Conservation (phyloP, 345 rosid genomes). For the Arabis alpina region DNA sequence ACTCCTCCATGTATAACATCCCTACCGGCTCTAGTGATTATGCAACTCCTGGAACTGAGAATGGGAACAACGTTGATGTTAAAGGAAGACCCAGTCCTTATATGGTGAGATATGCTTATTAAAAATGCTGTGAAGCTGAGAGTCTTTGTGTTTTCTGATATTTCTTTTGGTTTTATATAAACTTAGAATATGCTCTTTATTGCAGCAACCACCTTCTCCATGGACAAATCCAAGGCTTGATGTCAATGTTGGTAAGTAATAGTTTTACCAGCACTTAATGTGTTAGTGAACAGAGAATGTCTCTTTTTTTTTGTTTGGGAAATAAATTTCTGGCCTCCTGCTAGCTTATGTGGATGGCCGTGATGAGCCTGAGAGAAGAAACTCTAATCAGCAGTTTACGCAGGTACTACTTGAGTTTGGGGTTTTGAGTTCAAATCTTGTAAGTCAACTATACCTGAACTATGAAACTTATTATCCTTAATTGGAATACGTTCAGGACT, state of each 20-base stretch:
- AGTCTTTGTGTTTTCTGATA: neutral
- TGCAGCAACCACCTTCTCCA: slow-evolving; percentile 88
- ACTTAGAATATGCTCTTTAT: slow-evolving; percentile 25
- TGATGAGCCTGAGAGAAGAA: slow-evolving; percentile 82
- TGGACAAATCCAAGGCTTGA: slow-evolving; percentile 90
- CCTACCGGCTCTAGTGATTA: slow-evolving; percentile 89
- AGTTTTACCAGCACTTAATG: slow-evolving; percentile 13
- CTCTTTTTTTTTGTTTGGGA: slow-evolving; percentile 27
- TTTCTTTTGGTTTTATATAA: neutral
- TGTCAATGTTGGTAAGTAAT: slow-evolving; percentile 93
- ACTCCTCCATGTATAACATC: slow-evolving; percentile 82
- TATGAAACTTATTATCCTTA: slow-evolving; percentile 24
- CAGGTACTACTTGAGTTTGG: slow-evolving; percentile 55
- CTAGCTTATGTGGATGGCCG: slow-evolving; percentile 95
- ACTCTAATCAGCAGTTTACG: slow-evolving; percentile 71
- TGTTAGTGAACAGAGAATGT: neutral
- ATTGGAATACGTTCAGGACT: slow-evolving; percentile 65
- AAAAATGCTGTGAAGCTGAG: neutral
- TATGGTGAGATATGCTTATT: slow-evolving; percentile 56
- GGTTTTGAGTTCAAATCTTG: slow-evolving; percentile 19
- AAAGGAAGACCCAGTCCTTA: slow-evolving; percentile 86
- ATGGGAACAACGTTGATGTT: slow-evolving; percentile 58
- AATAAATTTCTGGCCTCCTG: slow-evolving; percentile 27
- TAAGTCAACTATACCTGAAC: slow-evolving; percentile 14
- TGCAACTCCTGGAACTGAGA: slow-evolving; percentile 76